Evolutionary conservation across 2,329 filamentous ascomycete species (phyloP).

Genomic region (Fusarium brachygibbosum): DNA sequence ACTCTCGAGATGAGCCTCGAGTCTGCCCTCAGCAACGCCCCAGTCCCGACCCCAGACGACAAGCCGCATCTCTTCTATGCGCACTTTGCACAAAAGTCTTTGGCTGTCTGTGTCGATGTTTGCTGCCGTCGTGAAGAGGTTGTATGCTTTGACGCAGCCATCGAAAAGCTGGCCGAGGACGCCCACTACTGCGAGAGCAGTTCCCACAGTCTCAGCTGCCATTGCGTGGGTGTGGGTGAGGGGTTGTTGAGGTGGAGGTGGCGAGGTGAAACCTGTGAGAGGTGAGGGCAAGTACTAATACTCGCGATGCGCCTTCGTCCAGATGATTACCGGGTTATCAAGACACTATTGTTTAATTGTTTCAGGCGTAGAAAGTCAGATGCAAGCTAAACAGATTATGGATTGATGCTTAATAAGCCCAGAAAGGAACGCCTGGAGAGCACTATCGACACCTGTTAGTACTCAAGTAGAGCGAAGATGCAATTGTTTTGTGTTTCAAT

Average conservation of each 20-base stretch:
- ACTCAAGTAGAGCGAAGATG: not conserved
- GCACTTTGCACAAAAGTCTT: slow-evolving; percentile 62
- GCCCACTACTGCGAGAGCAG: slow-evolving; percentile 60
- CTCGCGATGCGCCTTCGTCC: not conserved
- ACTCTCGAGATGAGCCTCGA: slow-evolving; percentile 59
- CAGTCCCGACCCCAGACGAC: slow-evolving; percentile 63
- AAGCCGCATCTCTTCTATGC: slow-evolving; percentile 64
- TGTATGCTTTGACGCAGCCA: slow-evolving; percentile 62
- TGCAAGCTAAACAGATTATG: slow-evolving; percentile 5
- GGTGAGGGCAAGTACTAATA: not conserved
- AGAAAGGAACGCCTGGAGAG: not conserved
- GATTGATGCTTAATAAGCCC: slow-evolving; percentile 32
- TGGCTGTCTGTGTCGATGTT: slow-evolving; percentile 60
- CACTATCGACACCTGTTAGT: not conserved
- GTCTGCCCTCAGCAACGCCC: slow-evolving; percentile 61
- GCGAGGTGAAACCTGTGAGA: slow-evolving; percentile 10
- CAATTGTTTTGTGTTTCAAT: not conserved
- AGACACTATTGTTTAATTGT: not conserved
- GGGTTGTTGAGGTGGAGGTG: slow-evolving; percentile 5
- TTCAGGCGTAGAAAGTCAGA: not conserved
- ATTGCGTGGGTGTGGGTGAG: slow-evolving; percentile 23
- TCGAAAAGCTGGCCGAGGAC: slow-evolving; percentile 62
- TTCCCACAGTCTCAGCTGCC: slow-evolving; percentile 59
- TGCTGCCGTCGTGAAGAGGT: slow-evolving; percentile 59
- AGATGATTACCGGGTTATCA: not conserved